Conservation (phyloP, 352 stramenopile species). For the Plasmopara viticola region DNA sequence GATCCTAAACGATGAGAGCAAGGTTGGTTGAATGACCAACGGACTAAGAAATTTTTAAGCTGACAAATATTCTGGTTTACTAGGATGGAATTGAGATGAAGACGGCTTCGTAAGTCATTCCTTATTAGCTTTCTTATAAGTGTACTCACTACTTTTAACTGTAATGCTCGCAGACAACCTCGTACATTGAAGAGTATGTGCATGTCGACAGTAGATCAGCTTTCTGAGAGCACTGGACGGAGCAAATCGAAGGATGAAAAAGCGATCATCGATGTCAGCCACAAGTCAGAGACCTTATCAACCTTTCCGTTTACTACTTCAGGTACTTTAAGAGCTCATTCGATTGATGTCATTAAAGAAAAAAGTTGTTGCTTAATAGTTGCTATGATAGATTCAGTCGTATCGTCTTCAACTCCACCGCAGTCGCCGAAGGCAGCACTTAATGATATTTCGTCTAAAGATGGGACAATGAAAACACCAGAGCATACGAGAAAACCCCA, state of each 20-base stretch:
- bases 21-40: slow-evolving; percentile 5
- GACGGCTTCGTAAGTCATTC: slow-evolving; percentile 9
- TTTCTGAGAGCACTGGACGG: slow-evolving; percentile 4
- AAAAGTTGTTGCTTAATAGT: neutral
- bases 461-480: slow-evolving; percentile 15
- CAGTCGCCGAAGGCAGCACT: slow-evolving; percentile 18
- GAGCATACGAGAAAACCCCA: slow-evolving; percentile 14
- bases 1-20: neutral
- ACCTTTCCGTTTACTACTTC: neutral
- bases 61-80: slow-evolving; percentile 2
- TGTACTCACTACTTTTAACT: slow-evolving; percentile 8
- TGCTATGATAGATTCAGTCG: slow-evolving; percentile 6
- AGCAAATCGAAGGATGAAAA: slow-evolving; percentile 1
- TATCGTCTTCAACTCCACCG: slow-evolving; percentile 10
- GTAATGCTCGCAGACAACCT: slow-evolving; percentile 16
- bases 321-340: neutral
- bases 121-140: neutral
- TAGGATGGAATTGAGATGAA: slow-evolving; percentile 8
- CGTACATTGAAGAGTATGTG: slow-evolving; percentile 28
- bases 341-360: neutral
- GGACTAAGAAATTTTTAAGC: neutral
- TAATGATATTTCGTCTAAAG: slow-evolving; percentile 22
- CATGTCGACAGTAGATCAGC: slow-evolving; percentile 18
- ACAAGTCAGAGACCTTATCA: neutral
- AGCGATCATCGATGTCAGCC: slow-evolving; percentile 2